phyloP scores from a whole-genome alignment of 805 yeast species.

The Ogataea sp. region DNA sequence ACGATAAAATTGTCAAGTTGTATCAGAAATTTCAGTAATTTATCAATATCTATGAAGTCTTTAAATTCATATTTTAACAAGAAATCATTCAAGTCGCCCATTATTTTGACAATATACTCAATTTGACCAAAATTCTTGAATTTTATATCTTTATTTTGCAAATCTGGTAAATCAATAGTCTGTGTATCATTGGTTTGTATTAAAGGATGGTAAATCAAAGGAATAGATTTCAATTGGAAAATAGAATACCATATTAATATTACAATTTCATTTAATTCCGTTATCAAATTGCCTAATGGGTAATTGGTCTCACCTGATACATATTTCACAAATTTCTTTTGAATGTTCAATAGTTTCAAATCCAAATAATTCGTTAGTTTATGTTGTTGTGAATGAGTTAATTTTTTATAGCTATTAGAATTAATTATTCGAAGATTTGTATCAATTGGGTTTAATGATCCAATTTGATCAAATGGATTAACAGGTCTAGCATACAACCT shows the following conservation, averaged over 20 bases:
- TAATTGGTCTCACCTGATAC: conserved; percentile 17
- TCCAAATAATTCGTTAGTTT: conserved; percentile 49
- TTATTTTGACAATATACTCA: conserved; percentile 50
- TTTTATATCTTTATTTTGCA: neutral
- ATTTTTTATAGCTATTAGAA: conserved; percentile 13
- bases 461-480: neutral
- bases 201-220: conserved; percentile 15
- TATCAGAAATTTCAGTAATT: conserved; percentile 14
- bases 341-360: conserved; percentile 41
- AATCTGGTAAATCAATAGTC: no score
- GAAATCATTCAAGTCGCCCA: conserved; percentile 63
- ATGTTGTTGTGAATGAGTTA: conserved; percentile 46
- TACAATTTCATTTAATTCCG: conserved; percentile 39
- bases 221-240: conserved; percentile 20
- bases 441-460: neutral
- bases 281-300: conserved; percentile 26
- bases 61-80: conserved; percentile 29
- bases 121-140: conserved; percentile 46
- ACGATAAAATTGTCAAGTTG: conserved; percentile 23
- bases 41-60: conserved; percentile 15
- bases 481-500: neutral
- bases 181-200: neutral
- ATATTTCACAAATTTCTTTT: conserved; percentile 41
- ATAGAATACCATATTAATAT: conserved; percentile 60
- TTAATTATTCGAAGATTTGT: neutral